Conservation (phyloP, 345 rosid genomes). For the Hibiscus tridactylites region DNA sequence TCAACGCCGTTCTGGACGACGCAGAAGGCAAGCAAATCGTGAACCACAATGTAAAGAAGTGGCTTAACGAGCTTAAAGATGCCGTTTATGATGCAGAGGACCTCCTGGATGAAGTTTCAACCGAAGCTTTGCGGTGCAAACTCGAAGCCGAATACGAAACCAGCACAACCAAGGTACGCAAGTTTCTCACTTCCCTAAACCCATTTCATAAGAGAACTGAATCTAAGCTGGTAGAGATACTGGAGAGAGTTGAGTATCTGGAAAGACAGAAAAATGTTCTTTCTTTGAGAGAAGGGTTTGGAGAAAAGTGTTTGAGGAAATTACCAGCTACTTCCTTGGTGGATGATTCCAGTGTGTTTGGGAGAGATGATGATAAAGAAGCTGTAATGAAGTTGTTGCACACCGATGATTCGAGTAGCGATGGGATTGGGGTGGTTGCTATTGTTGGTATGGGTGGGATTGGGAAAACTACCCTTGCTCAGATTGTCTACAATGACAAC, state of each 20-base stretch:
- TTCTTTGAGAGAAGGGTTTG: slow-evolving; percentile 8
- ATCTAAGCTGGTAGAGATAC: not conserved
- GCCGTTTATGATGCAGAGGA: not conserved
- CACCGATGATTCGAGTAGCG: not conserved
- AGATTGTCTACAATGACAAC: slow-evolving; percentile 14
- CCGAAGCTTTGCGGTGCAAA: not conserved
- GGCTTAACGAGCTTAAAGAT: slow-evolving; percentile 20
- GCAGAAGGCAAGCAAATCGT: slow-evolving; percentile 18
- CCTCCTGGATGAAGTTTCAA: not conserved
- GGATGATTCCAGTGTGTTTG: not conserved
- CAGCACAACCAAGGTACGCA: not conserved
- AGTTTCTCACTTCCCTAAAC: not conserved
- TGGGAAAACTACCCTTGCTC: slow-evolving; percentile 24
- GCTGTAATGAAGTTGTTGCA: not conserved
- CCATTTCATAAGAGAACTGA: slow-evolving; percentile 8
- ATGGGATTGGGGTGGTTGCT: slow-evolving; percentile 8
- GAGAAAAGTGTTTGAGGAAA: not conserved
- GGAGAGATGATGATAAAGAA: slow-evolving; percentile 5
- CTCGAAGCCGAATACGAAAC: not conserved
- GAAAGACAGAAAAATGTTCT: slow-evolving; percentile 7
- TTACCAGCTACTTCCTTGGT: slow-evolving; percentile 16
- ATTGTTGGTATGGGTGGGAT: slow-evolving; percentile 24
- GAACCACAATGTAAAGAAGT: not conserved
- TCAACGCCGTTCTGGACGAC: slow-evolving; percentile 14
- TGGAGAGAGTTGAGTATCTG: slow-evolving; percentile 4